These are phyloP conservation scores for Castanea sativa DNA, from an alignment of 306 rosid genomes.

Conservation along the genomic window DNA sequence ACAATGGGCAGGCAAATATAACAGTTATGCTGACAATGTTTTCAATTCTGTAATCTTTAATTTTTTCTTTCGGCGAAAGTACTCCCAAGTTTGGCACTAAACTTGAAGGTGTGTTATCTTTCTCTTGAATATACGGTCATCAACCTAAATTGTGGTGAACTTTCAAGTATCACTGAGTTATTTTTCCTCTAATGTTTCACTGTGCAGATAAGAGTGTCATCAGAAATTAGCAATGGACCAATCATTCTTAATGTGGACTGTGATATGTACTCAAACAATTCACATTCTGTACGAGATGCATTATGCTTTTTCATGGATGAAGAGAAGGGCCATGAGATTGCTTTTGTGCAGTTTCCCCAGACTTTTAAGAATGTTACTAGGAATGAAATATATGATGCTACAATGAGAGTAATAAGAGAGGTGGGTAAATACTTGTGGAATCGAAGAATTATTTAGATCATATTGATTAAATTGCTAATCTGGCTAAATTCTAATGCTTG, in stretches of 20 bases:
- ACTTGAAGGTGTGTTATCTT: too few species aligned
- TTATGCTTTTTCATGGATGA: constrained; percentile 85
- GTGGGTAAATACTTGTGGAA: constrained; percentile 33
- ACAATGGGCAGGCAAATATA: too few species aligned
- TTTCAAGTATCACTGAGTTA: too few species aligned
- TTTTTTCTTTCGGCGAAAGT: too few species aligned
- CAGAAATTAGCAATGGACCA: constrained; percentile 70
- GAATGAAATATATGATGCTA: constrained; percentile 55
- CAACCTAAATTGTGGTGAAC: too few species aligned
- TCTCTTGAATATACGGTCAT: too few species aligned
- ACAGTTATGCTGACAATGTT: too few species aligned
- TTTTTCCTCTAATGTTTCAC: background rate
- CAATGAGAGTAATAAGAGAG: constrained; percentile 8
- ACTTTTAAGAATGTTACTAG: constrained; percentile 44
- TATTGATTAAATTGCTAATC: background rate
- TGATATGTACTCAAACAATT: constrained; percentile 82
- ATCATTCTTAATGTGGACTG: constrained; percentile 76
- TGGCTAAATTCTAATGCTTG: background rate
- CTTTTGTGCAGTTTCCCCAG: constrained; percentile 77
- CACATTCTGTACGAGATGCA: constrained; percentile 61
- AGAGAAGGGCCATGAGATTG: constrained; percentile 65
- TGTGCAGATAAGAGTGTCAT: constrained; percentile 79
- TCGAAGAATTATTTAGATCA: background rate
- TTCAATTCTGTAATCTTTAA: too few species aligned
- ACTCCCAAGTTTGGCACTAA: too few species aligned